Conservation (phyloP, 768 basidiomycete genomes). For the Albatrellus ellisii region DNA sequence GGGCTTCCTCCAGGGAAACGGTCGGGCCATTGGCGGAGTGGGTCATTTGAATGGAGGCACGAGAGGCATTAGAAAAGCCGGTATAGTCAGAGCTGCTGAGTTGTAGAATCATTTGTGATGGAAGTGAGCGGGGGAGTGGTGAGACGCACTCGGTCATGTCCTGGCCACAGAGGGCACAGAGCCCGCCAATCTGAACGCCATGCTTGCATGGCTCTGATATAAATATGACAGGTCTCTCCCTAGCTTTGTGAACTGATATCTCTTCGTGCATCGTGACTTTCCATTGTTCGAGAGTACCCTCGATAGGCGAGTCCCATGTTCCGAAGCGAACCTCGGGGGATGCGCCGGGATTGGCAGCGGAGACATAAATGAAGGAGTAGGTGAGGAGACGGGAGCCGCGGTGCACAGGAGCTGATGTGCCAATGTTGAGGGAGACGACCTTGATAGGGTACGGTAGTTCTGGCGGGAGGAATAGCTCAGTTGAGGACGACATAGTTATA, state of each 20-base stretch:
- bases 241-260: slow-evolving; percentile 25
- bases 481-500: slow-evolving; percentile 8
- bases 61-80: slow-evolving; percentile 74
- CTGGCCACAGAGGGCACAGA: slow-evolving; percentile 91
- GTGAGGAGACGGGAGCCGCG: slow-evolving; percentile 74
- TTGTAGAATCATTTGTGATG: slow-evolving; percentile 12
- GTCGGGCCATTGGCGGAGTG: slow-evolving; percentile 87
- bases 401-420: slow-evolving; percentile 30
- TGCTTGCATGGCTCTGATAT: slow-evolving; percentile 93
- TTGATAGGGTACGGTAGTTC: slow-evolving; percentile 82
- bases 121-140: slow-evolving; percentile 5
- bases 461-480: slow-evolving; percentile 63
- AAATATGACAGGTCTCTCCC: slow-evolving; percentile 42
- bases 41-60: slow-evolving; percentile 88
- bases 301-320: slow-evolving; percentile 82
- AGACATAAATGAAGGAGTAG: slow-evolving; percentile 53
- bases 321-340: slow-evolving; percentile 64
- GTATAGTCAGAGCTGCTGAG: slow-evolving; percentile 78
- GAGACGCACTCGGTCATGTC: slow-evolving; percentile 77
- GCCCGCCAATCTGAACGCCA: slow-evolving; percentile 80
- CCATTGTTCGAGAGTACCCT: slow-evolving; percentile 70
- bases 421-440: slow-evolving; percentile 54
- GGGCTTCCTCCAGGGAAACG: slow-evolving; percentile 87
- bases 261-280: slow-evolving; percentile 50
- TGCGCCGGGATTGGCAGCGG: slow-evolving; percentile 32